Evolutionary conservation across 176 grass and related monocot genomes (phyloP), one percentile per base, ranked within the genome.

Genomic region (Ananas comosus): DNA sequence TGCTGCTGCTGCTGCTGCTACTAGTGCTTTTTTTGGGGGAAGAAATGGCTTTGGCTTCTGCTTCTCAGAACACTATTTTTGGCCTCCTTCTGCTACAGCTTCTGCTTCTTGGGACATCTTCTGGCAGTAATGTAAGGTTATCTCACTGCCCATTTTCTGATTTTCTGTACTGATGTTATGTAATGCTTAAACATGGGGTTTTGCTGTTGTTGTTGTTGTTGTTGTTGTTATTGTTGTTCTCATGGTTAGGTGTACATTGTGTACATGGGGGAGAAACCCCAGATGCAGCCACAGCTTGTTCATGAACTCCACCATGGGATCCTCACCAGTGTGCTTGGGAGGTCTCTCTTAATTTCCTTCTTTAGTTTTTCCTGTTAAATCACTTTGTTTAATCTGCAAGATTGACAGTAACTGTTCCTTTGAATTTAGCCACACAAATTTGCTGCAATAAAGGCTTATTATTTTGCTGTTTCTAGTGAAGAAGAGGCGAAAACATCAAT

Each of bases 251-350:
- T 97, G 69, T 81, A 93, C 56, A 93, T 97, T 85, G 89, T 88
- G 73, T 93, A 97, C 76, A 97, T 97, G 94, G 89, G 94, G 74
- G 94, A 90, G 69, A 79, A 64, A 12, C 72, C 70, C 2, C 67
- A 76, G 74, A 67, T 77, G 29, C 67, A 64, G 67, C 79, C 89
- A 63, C 80, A 63, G 76, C 11, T 72, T 53, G 77, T 82, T 22
- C 71, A 64, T 77, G 89, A 92, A 70, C 13, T 83, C 63, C 94
- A 97, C 77, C 84, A 92, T 64, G 86, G 70, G 68, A 86, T 90
- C 71, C 89, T 97, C 64, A 70, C 89, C 51, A 81, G 79, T 76
- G 74, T 90, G 50, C 84, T 97, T 49, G 94, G 89, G 68, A 90
- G 94, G 89, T 97, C 19, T 56, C 11, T 59, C 25, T 51, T n/a